Conservation (phyloP, 306 rosid species). For the Sindora glabra region DNA sequence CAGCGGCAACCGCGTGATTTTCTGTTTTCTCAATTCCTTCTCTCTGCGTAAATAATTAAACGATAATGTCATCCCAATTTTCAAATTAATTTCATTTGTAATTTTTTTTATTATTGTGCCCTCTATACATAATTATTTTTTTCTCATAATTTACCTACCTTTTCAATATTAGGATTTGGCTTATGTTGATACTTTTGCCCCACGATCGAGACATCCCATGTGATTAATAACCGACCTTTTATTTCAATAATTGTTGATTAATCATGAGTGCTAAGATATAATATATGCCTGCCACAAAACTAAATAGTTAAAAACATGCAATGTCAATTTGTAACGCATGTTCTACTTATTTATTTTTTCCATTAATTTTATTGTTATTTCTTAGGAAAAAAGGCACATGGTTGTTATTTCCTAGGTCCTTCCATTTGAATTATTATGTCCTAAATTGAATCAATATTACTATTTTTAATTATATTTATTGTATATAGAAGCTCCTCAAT, state of each 20-base stretch:
- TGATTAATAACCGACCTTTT: constrained; percentile 25
- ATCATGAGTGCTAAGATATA: constrained; percentile 27
- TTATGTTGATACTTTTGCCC: constrained; percentile 14
- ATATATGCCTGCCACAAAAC: background rate
- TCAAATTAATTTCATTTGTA: background rate
- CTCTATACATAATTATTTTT: background rate
- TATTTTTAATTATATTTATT: no score
- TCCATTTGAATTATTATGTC: background rate
- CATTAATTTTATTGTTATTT: background rate
- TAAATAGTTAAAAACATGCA: constrained; percentile 16
- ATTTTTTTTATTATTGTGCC: background rate
- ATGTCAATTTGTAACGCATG: constrained; percentile 9
- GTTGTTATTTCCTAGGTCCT: constrained; percentile 42
- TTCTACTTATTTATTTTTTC: background rate
- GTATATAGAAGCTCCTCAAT: no score
- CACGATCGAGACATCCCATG: constrained; percentile 59
- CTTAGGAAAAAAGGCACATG: constrained; percentile 17
- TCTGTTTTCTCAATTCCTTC: no score
- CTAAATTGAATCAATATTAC: no score
- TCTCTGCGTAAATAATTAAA: no score
- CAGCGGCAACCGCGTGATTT: no score
- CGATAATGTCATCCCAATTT: background rate
- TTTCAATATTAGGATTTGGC: background rate
- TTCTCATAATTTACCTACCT: constrained; percentile 7
- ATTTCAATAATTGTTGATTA: constrained; percentile 28